Base-by-base conservation (phyloP, 805 yeast genomes). In the Clavispora phyllophila region DNA sequence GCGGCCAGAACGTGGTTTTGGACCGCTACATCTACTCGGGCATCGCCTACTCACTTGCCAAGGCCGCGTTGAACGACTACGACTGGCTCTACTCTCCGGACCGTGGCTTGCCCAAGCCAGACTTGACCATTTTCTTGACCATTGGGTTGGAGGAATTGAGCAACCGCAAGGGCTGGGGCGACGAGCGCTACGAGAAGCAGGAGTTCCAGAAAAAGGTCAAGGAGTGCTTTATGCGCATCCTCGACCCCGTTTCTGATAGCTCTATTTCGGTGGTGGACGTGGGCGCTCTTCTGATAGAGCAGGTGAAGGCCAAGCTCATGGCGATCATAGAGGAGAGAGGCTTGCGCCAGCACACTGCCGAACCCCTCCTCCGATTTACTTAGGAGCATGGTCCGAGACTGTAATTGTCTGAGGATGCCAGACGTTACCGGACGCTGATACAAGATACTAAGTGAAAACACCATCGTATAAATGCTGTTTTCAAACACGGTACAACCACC, bases 11-110 rank as follows among this genome's bases (percentile, higher is more conserved):
- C 40, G 74, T 93, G 1, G 70, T 93, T 0, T 60, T 90, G 44
- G 99, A 93, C 59, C 69, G 99, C 49, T 93, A 91, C 56, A 84
- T 86, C 4, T 91, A 87, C 56, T 88, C 97, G 0, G 99, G 99
- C 0, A 78, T 89, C 3, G 96, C 96, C 5, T 93, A 91, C 58
- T 82, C 96, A 1, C 72, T 86, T 1, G 96, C 98, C 7, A 91
- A 93, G 61, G 48, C 53, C 15, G 56, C 57, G 36, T 56, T 67
- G 60, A 47, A 54, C 14, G 79, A 79, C 48, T 59, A 74, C 26
- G 70, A 78, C 7, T 93, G 99, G 99, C 84, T 96, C 51, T 64
- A 74, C 15, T 65, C 69, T 24, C 93, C 96, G 1, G 99, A 93
- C 53, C 64, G 62, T 20, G 98, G 98, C 0, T 72, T 93, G 12